These are phyloP conservation scores for Pascua guehoae DNA, from an alignment of 1,284 basidiomycete genomes.

Conservation along the genomic window DNA sequence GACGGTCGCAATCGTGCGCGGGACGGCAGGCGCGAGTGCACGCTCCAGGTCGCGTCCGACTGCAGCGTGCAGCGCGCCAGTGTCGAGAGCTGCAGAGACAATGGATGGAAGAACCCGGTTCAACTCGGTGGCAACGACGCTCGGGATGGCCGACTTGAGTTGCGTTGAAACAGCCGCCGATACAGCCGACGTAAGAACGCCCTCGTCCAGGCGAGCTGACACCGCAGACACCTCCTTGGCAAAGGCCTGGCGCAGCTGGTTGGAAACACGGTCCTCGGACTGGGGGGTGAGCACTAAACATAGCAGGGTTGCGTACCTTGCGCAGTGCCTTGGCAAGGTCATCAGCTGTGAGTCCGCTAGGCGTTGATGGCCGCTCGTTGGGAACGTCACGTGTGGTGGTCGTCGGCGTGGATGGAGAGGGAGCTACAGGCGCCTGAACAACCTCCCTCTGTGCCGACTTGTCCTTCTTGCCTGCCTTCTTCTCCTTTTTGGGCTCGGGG, in stretches of 20 bases:
- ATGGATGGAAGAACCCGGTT: too few species aligned
- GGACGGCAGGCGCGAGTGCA: slow-evolving; percentile 21
- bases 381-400: too few species aligned
- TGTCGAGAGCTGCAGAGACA: too few species aligned
- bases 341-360: slow-evolving; percentile 4
- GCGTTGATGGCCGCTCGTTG: not conserved
- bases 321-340: slow-evolving; percentile 14
- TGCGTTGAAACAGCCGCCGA: too few species aligned
- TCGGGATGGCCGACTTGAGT: too few species aligned
- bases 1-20: slow-evolving; percentile 22
- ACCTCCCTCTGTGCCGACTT: not conserved
- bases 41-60: slow-evolving; percentile 29
- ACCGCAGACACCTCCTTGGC: slow-evolving; percentile 6
- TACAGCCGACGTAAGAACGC: too few species aligned
- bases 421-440: not conserved
- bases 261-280: not conserved
- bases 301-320: slow-evolving; percentile 28
- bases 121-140: too few species aligned
- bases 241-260: not conserved
- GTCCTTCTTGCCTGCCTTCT: slow-evolving; percentile 6
- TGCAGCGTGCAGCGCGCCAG: not conserved
- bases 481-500: not conserved
- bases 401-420: not conserved
- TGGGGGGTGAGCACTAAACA: not conserved
- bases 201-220: slow-evolving; percentile 4